Conservation (phyloP, 306 rosid genomes). For the Vicia sativa region DNA sequence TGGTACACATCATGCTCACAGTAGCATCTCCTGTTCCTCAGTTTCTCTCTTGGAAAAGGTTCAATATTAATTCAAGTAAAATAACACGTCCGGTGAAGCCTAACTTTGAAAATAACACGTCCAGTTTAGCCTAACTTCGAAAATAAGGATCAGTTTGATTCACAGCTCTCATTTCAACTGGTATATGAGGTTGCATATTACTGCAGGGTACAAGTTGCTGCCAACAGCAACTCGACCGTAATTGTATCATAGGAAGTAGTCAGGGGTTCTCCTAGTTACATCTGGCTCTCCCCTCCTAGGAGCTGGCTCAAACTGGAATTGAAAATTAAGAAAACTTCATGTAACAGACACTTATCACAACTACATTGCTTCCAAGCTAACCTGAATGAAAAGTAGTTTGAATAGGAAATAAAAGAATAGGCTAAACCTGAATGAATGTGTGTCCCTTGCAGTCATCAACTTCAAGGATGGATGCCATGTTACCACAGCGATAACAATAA, state of each 20-base stretch:
- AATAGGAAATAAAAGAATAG: not conserved
- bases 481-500: slow-evolving; percentile 94
- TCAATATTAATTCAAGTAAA: slow-evolving; percentile 37
- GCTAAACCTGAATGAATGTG: slow-evolving; percentile 91
- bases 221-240: slow-evolving; percentile 43
- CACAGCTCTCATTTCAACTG: slow-evolving; percentile 44
- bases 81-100: slow-evolving; percentile 50
- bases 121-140: slow-evolving; percentile 47
- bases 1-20: slow-evolving; percentile 50
- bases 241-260: slow-evolving; percentile 74
- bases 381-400: not conserved
- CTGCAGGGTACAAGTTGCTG: slow-evolving; percentile 42
- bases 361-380: not conserved
- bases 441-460: slow-evolving; percentile 95
- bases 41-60: slow-evolving; percentile 47
- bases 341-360: not conserved
- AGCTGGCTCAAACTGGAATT: slow-evolving; percentile 91
- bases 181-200: slow-evolving; percentile 44
- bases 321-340: not conserved
- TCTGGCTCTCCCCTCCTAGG: slow-evolving; percentile 99
- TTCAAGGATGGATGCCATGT: slow-evolving; percentile 95
- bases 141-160: slow-evolving; percentile 38
- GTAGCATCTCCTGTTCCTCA: slow-evolving; percentile 48
- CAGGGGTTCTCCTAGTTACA: slow-evolving; percentile 92
- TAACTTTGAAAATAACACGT: slow-evolving; percentile 44